Evolutionary conservation across 202 grass and related monocot species (phyloP), one percentile per base, ranked within the genome.

Genomic region (Hordeum pubiflorum): DNA sequence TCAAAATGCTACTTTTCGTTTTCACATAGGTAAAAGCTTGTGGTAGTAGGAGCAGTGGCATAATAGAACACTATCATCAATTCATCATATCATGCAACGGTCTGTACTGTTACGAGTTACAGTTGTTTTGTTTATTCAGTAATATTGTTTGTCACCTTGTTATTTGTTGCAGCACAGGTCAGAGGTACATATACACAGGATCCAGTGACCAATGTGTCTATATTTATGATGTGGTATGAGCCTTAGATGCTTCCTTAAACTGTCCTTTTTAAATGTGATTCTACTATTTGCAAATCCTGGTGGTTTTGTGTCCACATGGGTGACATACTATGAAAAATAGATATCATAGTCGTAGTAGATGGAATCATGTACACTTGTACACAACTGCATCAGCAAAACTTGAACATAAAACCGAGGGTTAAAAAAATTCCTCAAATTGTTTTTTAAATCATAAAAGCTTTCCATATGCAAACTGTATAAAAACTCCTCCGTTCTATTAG

Each of bases 181-280:
- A 97, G 86, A 94, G 78, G 79, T 97, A 97, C 84, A 94, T 97
- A 74, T 97, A 97, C 74, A 89, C 92, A 10, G 94, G 94, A 91
- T 97, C 94, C 3, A 91, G 84, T 57, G 92, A 97, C n/a, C 80
- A 86, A 4, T 83, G 31, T 50, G 86, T 98, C 52, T 82, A 98
- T 82, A 93, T 98, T 46, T 98, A 93, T 63, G 89, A 98, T 23
- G 83, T 94, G 72, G 95, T 94, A 84, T 77, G 89, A 10, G 64
- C 26, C 55, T 31, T 73, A 20, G 22, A 50, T 46, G 41, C 31
- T 67, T 83, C 62, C 67, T 23, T 1, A 40, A 57, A 41, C 31
- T 63, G 50, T 4, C 39, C 61, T 14, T 37, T 37, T 37, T 63
- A 54, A 37, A 3, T 18, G 15, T 29, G 40, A 39, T 63, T 73